Percentiles rank a stretch among this genome's conserved stretches.
These are phyloP conservation scores for Aspergillus niger DNA, from an alignment of 2,329 filamentous ascomycete species.

Conservation along the genomic window DNA sequence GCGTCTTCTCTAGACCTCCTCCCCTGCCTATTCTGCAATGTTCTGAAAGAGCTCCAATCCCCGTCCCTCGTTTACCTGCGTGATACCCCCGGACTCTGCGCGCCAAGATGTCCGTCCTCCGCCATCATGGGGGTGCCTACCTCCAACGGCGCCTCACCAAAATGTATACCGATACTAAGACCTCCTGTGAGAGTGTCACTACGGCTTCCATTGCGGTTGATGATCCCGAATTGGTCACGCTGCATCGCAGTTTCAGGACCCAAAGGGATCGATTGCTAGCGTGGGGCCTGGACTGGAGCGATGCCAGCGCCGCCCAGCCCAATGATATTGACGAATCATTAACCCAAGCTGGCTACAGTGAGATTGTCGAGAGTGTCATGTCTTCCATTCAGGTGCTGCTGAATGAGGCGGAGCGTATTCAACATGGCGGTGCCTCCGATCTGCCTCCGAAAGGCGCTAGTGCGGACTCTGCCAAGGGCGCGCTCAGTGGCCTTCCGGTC, in stretches of 20 bases:
- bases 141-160: constrained; percentile 57
- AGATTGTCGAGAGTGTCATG: constrained; percentile 65
- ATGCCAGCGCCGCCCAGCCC: constrained; percentile 57
- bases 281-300: constrained; percentile 68
- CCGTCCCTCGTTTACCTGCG: constrained; percentile 8
- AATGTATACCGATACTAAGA: constrained; percentile 66
- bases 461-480: constrained; percentile 33
- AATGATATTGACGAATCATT: constrained; percentile 65
- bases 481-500: constrained; percentile 35
- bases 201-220: constrained; percentile 51
- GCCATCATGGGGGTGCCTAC: constrained; percentile 47
- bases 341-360: constrained; percentile 63
- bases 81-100: constrained; percentile 15
- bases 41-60: constrained; percentile 14
- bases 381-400: constrained; percentile 64
- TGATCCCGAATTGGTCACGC: constrained; percentile 56
- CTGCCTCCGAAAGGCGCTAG: constrained; percentile 40
- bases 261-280: constrained; percentile 65
- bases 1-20: constrained; percentile 8
- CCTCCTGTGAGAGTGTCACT: constrained; percentile 59
- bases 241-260: constrained; percentile 63
- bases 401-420: constrained; percentile 62
- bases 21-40: constrained; percentile 17
- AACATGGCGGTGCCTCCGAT: constrained; percentile 47
- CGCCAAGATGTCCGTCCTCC: constrained; percentile 50